Percentiles rank a stretch among this genome's conserved stretches.
Evolutionary conservation across 495 filamentous ascomycete genomes (phyloP).

Genomic region (Aspergillus diversus): DNA sequence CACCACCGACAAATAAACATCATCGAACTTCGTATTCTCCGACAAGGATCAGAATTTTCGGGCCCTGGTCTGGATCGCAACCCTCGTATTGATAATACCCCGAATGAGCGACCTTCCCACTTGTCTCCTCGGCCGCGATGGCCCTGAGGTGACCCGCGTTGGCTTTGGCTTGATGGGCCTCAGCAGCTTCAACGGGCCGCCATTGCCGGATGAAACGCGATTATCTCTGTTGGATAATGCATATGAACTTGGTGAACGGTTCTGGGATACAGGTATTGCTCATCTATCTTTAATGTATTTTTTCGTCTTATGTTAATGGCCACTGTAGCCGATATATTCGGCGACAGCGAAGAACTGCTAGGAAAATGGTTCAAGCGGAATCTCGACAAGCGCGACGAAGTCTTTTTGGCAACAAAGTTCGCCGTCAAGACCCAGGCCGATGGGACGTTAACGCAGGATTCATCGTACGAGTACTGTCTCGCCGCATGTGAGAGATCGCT

Average conservation of each 20-base stretch:
- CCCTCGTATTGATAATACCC: too few relatives aligned
- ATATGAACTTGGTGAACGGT: constrained; percentile 3
- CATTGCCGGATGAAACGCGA: not conserved
- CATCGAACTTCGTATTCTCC: too few relatives aligned
- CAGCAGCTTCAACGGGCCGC: not conserved
- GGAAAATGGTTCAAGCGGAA: constrained; percentile 10
- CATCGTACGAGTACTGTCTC: constrained; percentile 6
- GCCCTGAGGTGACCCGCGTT: constrained; percentile 1
- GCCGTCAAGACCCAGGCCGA: not conserved
- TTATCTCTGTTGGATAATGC: constrained; percentile 1
- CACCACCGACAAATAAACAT: not conserved
- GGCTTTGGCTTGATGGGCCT: constrained; percentile 7
- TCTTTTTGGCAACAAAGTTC: constrained; percentile 4
- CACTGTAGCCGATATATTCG: constrained; percentile 5
- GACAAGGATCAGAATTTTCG: too few relatives aligned
- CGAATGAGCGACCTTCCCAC: not conserved
- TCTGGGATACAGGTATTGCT: constrained; percentile 5
- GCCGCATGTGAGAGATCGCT: constrained; percentile 1
- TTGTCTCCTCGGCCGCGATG: constrained; percentile 1
- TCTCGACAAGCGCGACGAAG: not conserved
- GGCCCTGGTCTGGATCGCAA: too few relatives aligned
- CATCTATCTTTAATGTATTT: not conserved
- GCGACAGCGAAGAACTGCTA: constrained; percentile 6
- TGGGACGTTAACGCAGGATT: not conserved
- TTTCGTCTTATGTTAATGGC: too few relatives aligned